Evolutionary conservation across 768 basidiomycete genomes (phyloP), one percentile per base, ranked within the genome.

Genomic region (Lyophyllum decastes): DNA sequence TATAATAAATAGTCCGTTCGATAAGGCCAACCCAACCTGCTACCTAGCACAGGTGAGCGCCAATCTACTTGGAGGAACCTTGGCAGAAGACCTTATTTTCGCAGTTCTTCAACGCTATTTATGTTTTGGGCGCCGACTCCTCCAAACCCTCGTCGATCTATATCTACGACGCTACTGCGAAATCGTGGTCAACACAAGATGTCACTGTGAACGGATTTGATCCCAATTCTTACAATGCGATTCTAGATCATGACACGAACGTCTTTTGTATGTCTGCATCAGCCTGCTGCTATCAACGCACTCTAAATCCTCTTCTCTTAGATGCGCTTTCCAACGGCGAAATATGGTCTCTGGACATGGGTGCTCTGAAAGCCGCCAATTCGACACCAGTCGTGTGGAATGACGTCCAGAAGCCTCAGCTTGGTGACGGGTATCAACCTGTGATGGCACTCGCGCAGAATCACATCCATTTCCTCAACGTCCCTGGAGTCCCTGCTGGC

Each of bases 201-300:
- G 81, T 81, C 16, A 80, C 74, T 5, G 64, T 79, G 0, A 81
- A 79, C 34, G 71, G 71, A 52, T 87, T 89, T 63, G 86, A 94
- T 69, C 81, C 85, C 4, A 70, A 78, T 2, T 82, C 83, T 19
- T 88, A 87, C 65, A 79, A 76, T 25, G 83, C 90, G 25, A 86
- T 96, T 59, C 82, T 98, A 33, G 95, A 98, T 74, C 95, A 96
- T 62, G 95, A 98, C 71, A 98, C 95, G 49, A 95, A 96, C 60
- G 85, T 89, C 58, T 89, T 97, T 74, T 95, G 89, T 90, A 70
- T 61, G 79, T 72, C 52, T 52, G 44, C 52, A 46, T 21, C 24
- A 41, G 8, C 3, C 10, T 5, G 40, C 27, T 45, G 49, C 38
- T 16, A 34, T 45, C 11, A 35, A 4, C 52, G 12, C 26, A 52